These are phyloP conservation scores for Xylariaceae sp. DNA, from an alignment of 2,329 filamentous ascomycete species.

Conservation along the genomic window DNA sequence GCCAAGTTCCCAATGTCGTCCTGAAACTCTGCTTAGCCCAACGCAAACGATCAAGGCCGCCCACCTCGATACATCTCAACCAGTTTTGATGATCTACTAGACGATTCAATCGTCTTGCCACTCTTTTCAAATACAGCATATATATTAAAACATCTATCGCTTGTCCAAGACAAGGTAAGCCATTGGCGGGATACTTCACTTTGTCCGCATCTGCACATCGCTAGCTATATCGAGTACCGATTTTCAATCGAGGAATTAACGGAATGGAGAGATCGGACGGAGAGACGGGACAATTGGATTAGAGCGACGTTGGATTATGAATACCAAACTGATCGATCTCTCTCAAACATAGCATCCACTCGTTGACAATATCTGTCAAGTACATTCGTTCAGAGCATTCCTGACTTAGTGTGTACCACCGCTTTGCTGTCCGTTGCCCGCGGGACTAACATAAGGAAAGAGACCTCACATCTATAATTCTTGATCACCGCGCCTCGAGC, in stretches of 20 bases:
- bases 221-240: too few relatives aligned
- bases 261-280: conserved; percentile 9
- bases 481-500: conserved; percentile 9
- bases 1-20: conserved; percentile 28
- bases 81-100: conserved; percentile 20
- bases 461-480: conserved; percentile 18
- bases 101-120: conserved; percentile 35
- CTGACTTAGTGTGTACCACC: conserved; percentile 38
- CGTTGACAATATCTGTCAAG: conserved; percentile 44
- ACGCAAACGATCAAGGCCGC: conserved; percentile 25
- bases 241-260: not conserved
- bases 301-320: conserved; percentile 9
- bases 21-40: conserved; percentile 23
- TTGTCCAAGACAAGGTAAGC: conserved; percentile 30
- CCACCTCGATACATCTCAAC: conserved; percentile 14
- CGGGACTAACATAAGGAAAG: conserved; percentile 19
- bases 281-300: not conserved
- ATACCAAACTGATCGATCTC: conserved; percentile 17
- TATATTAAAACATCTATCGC: conserved; percentile 21
- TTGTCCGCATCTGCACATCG: not conserved
- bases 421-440: not conserved
- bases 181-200: not conserved
- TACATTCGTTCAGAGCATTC: conserved; percentile 44
- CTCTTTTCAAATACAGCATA: conserved; percentile 30
- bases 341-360: conserved; percentile 32